Percentiles rank a stretch among this genome's conserved stretches.
These are phyloP conservation scores for Trichophyton equinum DNA, from an alignment of 2,329 filamentous ascomycete genomes.

Conservation along the genomic window DNA sequence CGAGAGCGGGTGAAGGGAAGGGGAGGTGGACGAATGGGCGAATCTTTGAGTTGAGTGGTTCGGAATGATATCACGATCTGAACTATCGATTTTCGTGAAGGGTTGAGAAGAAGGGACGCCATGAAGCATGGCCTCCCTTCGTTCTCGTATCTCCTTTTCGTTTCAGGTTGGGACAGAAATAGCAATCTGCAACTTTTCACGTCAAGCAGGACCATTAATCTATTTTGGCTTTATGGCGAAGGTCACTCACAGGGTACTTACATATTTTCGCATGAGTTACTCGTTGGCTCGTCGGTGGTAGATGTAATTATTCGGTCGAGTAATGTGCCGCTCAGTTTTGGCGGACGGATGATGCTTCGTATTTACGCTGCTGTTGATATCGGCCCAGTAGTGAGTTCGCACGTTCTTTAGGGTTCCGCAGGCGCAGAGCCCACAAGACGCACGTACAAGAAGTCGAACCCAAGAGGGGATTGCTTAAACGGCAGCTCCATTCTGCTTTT, in stretches of 20 bases:
- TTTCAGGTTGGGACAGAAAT: not conserved
- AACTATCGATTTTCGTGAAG: conserved; percentile 1
- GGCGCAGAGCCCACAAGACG: not conserved
- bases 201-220: not conserved
- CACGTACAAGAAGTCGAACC: not conserved
- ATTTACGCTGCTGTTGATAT: no score
- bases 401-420: not conserved
- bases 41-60: not conserved
- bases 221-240: not conserved
- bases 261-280: not conserved
- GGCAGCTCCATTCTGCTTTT: not conserved
- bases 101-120: not conserved
- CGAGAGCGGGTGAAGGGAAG: conserved; percentile 8
- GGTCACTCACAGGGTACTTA: not conserved
- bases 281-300: not conserved
- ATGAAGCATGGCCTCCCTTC: not conserved
- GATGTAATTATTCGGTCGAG: not conserved
- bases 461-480: not conserved
- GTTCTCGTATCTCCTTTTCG: conserved; percentile 5
- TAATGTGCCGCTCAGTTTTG: not conserved
- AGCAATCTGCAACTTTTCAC: not conserved
- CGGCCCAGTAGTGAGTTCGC: not conserved
- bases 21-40: conserved; percentile 1
- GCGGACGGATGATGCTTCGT: no score
- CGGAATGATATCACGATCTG: not conserved